A percentile compares a stretch with the other conserved stretches of the same genome.
phyloP scores from a whole-genome alignment of 2,329 filamentous ascomycete species.

The Diplodia intermedia region DNA sequence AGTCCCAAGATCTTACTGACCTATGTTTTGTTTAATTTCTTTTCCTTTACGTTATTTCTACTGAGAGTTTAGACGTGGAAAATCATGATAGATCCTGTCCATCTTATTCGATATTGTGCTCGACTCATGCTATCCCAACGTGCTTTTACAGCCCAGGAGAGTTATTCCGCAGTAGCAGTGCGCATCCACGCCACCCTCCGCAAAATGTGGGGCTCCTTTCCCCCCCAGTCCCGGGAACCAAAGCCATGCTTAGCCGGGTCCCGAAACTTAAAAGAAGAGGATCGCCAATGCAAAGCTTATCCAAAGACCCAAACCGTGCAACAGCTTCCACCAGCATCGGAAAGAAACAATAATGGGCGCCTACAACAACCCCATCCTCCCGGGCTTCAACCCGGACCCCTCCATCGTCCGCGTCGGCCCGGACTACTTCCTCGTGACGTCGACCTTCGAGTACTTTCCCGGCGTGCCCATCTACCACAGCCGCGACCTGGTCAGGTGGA shows the following conservation, averaged over 20 bases:
- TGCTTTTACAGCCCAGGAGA: not conserved
- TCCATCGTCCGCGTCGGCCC: conserved; percentile 59
- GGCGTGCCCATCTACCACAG: conserved; percentile 67
- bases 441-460: conserved; percentile 68
- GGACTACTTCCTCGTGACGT: conserved; percentile 67
- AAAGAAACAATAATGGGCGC: conserved; percentile 16
- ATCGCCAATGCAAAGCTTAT: not conserved
- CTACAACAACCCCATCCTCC: conserved; percentile 59
- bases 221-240: not conserved
- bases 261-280: not conserved
- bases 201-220: not conserved
- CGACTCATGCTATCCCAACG: not conserved
- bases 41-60: not conserved
- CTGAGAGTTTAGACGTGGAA: not conserved
- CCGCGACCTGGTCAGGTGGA: conserved; percentile 60
- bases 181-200: not conserved
- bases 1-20: not conserved
- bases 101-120: not conserved
- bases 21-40: not conserved
- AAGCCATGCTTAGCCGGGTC: not conserved
- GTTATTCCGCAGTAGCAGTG: not conserved
- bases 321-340: too few species aligned
- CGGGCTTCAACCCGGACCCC: conserved; percentile 69
- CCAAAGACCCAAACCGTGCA: not conserved
- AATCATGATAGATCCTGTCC: not conserved